These are phyloP conservation scores for Aspergillus taichungensis DNA, from an alignment of 495 filamentous ascomycete genomes.

Conservation along the genomic window DNA sequence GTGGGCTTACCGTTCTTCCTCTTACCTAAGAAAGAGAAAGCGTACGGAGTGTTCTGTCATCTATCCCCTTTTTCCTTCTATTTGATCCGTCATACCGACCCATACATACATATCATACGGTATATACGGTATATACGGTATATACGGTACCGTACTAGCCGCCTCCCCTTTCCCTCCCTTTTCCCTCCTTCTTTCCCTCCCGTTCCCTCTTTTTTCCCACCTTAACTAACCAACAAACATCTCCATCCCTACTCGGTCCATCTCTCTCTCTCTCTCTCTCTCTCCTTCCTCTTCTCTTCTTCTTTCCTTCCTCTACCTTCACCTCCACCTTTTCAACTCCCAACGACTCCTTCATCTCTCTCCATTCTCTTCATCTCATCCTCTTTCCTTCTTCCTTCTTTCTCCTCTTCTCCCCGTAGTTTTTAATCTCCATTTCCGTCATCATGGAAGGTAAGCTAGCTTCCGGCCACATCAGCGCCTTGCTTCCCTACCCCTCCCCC, in stretches of 20 bases:
- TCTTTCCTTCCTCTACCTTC: conserved; percentile 16
- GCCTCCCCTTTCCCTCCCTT: conserved; percentile 12
- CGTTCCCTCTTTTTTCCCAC: conserved; percentile 16
- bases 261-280: conserved; percentile 19
- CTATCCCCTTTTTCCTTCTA: too few species aligned
- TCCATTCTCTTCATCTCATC: conserved; percentile 1
- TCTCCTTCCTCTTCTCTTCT: conserved; percentile 22
- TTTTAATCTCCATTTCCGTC: conserved; percentile 34
- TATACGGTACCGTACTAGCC: not conserved
- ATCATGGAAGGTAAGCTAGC: conserved; percentile 71
- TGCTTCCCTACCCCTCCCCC: conserved; percentile 10
- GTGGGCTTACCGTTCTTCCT: too few species aligned
- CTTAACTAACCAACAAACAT: conserved; percentile 21
- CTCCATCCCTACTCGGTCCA: conserved; percentile 22
- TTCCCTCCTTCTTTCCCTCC: conserved; percentile 12
- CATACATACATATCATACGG: too few species aligned
- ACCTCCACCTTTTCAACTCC: conserved; percentile 20
- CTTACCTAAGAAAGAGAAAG: too few species aligned
- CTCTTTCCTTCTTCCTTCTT: conserved; percentile 12
- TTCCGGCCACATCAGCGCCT: conserved; percentile 30
- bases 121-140: too few species aligned
- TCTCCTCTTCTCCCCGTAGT: conserved; percentile 31
- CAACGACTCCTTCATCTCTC: conserved; percentile 5
- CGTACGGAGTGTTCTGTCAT: too few species aligned
- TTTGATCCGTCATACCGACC: too few species aligned